A percentile compares a stretch with the other conserved stretches of the same genome.
Conservation (phyloP, 108 stramenopile genomes). For the Chaetoceros tenuissimus region DNA sequence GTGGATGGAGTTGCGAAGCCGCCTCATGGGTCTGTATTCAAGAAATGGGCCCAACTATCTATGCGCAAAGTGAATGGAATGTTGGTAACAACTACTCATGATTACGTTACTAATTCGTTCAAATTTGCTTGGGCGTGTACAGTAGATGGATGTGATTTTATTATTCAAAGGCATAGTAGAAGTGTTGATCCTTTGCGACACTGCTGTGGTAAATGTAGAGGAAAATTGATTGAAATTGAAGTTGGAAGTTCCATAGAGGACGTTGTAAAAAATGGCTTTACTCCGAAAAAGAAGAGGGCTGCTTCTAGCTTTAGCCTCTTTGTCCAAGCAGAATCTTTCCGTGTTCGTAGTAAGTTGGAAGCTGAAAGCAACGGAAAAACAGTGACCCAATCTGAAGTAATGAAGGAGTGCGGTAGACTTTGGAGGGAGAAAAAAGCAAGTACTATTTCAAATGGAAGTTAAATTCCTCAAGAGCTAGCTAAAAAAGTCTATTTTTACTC, state of each 20-base stretch:
- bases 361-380: constrained; percentile 18
- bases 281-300: constrained; percentile 39
- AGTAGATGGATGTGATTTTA: constrained; percentile 26
- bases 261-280: constrained; percentile 6
- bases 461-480: too few species aligned
- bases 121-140: constrained; percentile 76
- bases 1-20: constrained; percentile 78
- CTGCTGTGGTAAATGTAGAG: constrained; percentile 59
- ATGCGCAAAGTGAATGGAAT: constrained; percentile 40
- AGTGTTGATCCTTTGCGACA: constrained; percentile 49
- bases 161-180: constrained; percentile 62
- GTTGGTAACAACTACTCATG: constrained; percentile 77
- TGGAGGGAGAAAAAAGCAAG: constrained; percentile 40
- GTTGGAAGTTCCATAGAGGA: background rate
- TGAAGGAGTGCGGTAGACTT: constrained; percentile 65
- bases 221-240: constrained; percentile 59
- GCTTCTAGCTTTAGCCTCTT: constrained; percentile 56
- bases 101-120: constrained; percentile 56
- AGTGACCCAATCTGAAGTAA: constrained; percentile 57
- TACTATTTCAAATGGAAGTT: background rate
- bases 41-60: constrained; percentile 79
- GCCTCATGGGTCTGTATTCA: constrained; percentile 71
- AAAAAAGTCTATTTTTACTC: too few species aligned
- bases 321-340: constrained; percentile 47
- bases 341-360: constrained; percentile 31